Evolutionary conservation across 1,284 basidiomycete species (phyloP).

Genomic region (Neolentinus lepideus): DNA sequence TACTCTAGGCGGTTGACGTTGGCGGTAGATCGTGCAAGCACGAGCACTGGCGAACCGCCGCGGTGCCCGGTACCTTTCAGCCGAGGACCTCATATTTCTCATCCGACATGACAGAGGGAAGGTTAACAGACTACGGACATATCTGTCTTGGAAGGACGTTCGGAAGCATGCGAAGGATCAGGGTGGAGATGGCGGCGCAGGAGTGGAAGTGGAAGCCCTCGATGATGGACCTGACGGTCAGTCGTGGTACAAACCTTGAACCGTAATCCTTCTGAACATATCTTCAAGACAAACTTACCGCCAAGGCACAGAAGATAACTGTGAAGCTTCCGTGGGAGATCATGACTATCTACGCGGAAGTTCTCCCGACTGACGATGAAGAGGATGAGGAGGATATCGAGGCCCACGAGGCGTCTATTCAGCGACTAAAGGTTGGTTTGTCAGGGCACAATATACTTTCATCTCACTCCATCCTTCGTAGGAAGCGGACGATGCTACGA

Average conservation of each 20-base stretch:
- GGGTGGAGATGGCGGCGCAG: conserved; percentile 70
- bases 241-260: conserved; percentile 10
- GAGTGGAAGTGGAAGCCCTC: conserved; percentile 71
- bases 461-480: conserved; percentile 21
- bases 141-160: conserved; percentile 98
- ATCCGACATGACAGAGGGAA: conserved; percentile 94
- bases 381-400: conserved; percentile 96
- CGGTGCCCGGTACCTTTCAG: conserved; percentile 78
- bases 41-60: conserved; percentile 77
- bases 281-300: conserved; percentile 62
- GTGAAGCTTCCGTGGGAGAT: conserved; percentile 98
- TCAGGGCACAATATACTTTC: not conserved
- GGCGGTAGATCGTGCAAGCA: conserved; percentile 79
- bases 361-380: conserved; percentile 85
- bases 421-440: conserved; percentile 64
- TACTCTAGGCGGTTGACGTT: not conserved
- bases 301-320: conserved; percentile 89
- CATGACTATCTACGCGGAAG: conserved; percentile 84
- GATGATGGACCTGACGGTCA: conserved; percentile 74
- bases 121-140: conserved; percentile 88
- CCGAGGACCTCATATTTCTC: conserved; percentile 95
- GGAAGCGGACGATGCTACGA: conserved; percentile 93
- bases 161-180: conserved; percentile 92
- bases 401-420: conserved; percentile 90
- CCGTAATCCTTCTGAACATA: not conserved